Evolutionary conservation across 371 early-diverging fungal genomes (phyloP), one percentile per base, ranked within the genome.

Genomic region (Vairimorpha necatrix): DNA sequence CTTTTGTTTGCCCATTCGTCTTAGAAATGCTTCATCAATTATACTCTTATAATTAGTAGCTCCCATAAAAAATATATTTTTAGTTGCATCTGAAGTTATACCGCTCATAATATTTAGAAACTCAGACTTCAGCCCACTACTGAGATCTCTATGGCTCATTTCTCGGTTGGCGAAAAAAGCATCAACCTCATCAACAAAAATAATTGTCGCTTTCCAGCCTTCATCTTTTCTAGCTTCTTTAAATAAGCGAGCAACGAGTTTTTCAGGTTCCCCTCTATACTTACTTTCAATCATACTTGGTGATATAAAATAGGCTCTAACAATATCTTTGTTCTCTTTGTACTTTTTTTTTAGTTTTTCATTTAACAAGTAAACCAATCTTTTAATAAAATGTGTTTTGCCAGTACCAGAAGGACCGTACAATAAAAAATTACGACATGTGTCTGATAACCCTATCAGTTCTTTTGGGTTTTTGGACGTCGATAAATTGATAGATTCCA

Each of bases 341-440:
- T 13, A 50, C 22, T 50, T 50, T 6, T 50, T n/a, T n/a, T n/a
- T 11, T n/a, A 50, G n/a, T 6, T 50, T 76, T 13, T 74, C 34
- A 24, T 80, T 77, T 28, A 76, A 20, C 32, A 63, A 24, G 56
- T 73, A 63, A 38, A 67, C 61, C 0, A 83, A 11, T 62, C 75
- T 76, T 36, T 76, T 61, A 24, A 71, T 76, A 74, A 80, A 80
- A 22, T 74, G 65, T 6, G 83, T 80, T 67, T 83, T 83, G 33
- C 83, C 83, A 18, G 83, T 83, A 39, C 83, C 83, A 20, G 83
- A 80, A 38, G 69, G 63, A 18, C 83, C 83, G 58, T 78, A 78
- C 2, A 83, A 58, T n/a, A 83, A 26, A 36, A 77, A 60, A 42
- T 81, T 81, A 39, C 72, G 73, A 33, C 38, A 34, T 2, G 72